Evolutionary conservation across 768 basidiomycete species (phyloP).

Genomic region (Suillus tomentosus): DNA sequence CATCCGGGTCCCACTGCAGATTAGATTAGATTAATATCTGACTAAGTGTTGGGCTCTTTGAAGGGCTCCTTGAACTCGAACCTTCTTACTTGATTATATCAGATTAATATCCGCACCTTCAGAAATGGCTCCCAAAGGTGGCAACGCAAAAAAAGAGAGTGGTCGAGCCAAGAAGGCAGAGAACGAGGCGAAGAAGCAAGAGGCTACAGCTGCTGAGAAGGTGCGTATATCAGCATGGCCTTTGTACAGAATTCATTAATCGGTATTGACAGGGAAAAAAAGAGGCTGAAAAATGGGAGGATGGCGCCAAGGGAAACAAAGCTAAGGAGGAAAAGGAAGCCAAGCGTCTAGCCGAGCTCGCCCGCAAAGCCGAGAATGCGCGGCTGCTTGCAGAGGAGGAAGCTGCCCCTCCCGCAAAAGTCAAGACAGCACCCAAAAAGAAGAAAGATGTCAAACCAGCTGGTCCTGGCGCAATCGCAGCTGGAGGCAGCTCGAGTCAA

Average conservation of each 20-base stretch:
- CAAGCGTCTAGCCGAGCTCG: constrained; percentile 78
- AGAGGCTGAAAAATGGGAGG: constrained; percentile 69
- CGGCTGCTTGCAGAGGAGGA: constrained; percentile 90
- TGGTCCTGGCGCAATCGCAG: constrained; percentile 83
- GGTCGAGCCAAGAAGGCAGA: constrained; percentile 92
- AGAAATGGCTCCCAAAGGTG: constrained; percentile 82
- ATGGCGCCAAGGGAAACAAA: constrained; percentile 68
- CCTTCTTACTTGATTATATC: constrained; percentile 4
- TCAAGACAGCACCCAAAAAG: constrained; percentile 63
- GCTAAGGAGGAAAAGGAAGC: constrained; percentile 74
- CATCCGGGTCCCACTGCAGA: constrained; percentile 16
- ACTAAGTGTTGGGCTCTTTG: constrained; percentile 12
- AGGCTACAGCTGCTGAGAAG: constrained; percentile 58
- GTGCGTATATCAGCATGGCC: constrained; percentile 35
- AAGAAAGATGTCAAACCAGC: constrained; percentile 70
- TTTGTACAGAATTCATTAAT: constrained; percentile 10
- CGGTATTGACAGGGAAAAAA: constrained; percentile 59
- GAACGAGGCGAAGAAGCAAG: constrained; percentile 82
- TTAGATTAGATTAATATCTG: constrained; percentile 20
- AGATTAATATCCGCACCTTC: not conserved
- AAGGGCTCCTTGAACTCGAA: not conserved
- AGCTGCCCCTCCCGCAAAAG: constrained; percentile 52
- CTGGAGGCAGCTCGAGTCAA: constrained; percentile 50
- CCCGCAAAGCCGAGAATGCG: constrained; percentile 85
- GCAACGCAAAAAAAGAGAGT: constrained; percentile 90